Evolutionary conservation across 352 stramenopile species (phyloP), one percentile per base, ranked within the genome.

Genomic region (Phytophthora rubi): DNA sequence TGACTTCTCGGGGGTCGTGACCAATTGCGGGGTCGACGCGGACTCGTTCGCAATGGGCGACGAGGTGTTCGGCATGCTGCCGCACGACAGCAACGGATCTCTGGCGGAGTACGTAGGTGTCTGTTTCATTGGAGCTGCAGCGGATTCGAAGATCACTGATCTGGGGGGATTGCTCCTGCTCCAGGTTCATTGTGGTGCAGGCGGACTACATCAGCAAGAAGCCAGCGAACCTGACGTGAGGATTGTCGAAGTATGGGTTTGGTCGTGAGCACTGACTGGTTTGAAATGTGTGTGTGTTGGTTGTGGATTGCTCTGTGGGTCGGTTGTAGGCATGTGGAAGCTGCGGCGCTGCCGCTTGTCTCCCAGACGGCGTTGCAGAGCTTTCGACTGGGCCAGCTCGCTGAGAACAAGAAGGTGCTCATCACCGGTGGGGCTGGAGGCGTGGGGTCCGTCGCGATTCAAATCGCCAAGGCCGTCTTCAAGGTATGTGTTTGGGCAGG

Each of bases 381-480:
- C 16, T 89, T 93, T 62, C 79, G 82, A 48, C 60, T 80, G 16
- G 76, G 78, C 2, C 56, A 89, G 3, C 61, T 95, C 6, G 55
- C 64, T 21, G 77, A 87, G 64, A 78, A 77, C 51, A 91, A 93
- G 67, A 92, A 91, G 64, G 77, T 95, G 44, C 65, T 95, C 9
- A 75, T 95, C 63, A 93, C 85, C 3, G 87, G 79, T 23, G 87
- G 86, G 2, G 85, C 83, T 68, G 87, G 87, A 10, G 87, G 87
- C 23, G 87, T 89, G 10, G 87, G 87, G 1, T 85, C 85, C 0
- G 77, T 92, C 2, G 87, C 85, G 16, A 82, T 95, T 65, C 87
- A 95, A 65, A 75, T 95, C 32, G 87, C 87, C 13, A 93, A 93
- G 65, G 54, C 68, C 35, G 81, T 92, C 15, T 93, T 92, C 71